Conservation (phyloP, 129 eudicot species). For the Flaveria bidentis region DNA sequence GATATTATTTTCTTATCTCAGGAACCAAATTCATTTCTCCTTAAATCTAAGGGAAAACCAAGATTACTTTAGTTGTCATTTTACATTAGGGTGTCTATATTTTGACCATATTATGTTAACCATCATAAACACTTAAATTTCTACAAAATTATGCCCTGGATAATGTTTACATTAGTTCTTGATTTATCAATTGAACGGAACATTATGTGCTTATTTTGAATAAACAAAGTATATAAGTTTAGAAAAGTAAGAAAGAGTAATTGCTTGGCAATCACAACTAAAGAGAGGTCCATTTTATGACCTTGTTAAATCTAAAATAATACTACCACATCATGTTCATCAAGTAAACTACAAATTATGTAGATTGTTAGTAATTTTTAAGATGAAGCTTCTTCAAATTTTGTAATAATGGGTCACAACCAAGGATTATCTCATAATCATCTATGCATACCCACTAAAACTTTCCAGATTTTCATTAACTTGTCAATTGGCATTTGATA, state of each 20-base stretch:
- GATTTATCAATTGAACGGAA: background rate
- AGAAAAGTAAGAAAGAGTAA: background rate
- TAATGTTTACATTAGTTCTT: background rate
- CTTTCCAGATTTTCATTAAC: background rate
- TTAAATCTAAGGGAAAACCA: background rate
- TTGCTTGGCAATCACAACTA: background rate
- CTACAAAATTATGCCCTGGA: background rate
- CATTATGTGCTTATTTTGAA: background rate
- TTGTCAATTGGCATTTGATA: slow-evolving; percentile 10
- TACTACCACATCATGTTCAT: background rate
- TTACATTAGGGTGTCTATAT: background rate
- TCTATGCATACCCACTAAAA: background rate
- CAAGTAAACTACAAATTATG: slow-evolving; percentile 4
- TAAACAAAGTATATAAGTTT: background rate
- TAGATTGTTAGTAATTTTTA: background rate
- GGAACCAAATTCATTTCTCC: background rate
- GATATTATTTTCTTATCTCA: background rate
- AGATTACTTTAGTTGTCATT: background rate
- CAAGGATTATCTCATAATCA: background rate
- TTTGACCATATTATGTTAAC: background rate
- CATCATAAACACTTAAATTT: background rate
- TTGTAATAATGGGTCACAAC: background rate
- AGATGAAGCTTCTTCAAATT: slow-evolving; percentile 1
- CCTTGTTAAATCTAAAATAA: background rate
- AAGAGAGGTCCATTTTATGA: background rate